Conservation (phyloP, 139 green algal genomes). For the Chlamydomonas schloesseri region DNA sequence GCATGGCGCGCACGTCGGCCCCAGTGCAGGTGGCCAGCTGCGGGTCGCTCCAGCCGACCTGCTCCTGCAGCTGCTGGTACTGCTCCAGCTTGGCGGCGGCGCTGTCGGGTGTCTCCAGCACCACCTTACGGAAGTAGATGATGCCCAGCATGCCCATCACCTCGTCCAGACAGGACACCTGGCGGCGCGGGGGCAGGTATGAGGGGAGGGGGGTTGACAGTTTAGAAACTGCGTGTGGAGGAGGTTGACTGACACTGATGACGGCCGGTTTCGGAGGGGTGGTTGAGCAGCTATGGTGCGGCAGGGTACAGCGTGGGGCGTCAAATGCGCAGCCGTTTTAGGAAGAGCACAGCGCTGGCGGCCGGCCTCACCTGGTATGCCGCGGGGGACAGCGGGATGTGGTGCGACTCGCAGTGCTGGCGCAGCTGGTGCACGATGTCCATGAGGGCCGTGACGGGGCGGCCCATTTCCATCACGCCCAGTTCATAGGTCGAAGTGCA, state of each 20-base stretch:
- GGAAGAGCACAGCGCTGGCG: too few relatives aligned
- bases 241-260: too few relatives aligned
- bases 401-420: not conserved
- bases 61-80: constrained; percentile 43
- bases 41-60: constrained; percentile 36
- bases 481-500: constrained; percentile 9
- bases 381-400: not conserved
- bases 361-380: too few relatives aligned
- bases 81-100: constrained; percentile 32
- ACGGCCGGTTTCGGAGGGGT: too few relatives aligned
- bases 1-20: constrained; percentile 36
- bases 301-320: too few relatives aligned
- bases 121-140: constrained; percentile 46
- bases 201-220: not conserved
- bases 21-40: constrained; percentile 46
- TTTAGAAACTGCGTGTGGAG: too few relatives aligned
- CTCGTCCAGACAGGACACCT: constrained; percentile 41
- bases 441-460: not conserved
- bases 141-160: constrained; percentile 51
- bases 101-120: constrained; percentile 36
- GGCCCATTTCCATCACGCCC: constrained; percentile 38
- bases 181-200: not conserved
- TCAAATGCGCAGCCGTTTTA: too few relatives aligned
- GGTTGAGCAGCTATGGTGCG: too few relatives aligned
- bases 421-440: constrained; percentile 28